phyloP scores from a whole-genome alignment of 371 early-diverging fungal genomes.

The Amoeboradix gromovi region DNA sequence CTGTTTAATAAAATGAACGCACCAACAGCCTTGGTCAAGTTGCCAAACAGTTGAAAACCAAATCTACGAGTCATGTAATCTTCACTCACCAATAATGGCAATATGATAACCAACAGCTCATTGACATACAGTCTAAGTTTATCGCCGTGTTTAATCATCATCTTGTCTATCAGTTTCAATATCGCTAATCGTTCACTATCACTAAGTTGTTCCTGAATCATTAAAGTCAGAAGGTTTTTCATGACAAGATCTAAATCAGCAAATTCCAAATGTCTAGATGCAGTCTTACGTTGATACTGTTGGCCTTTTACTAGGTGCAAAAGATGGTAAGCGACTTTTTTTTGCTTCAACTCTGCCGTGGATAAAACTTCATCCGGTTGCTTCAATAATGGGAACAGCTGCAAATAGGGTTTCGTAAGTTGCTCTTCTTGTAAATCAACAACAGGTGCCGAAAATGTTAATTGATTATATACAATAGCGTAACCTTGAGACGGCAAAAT shows the following conservation, averaged over 20 bases:
- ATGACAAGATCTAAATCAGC: not conserved
- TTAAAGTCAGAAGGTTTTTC: not conserved
- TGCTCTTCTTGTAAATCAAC: not conserved
- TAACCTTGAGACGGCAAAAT: slow-evolving; percentile 1
- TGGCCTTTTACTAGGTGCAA: not conserved
- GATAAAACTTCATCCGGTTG: not conserved
- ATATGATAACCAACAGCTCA: slow-evolving; percentile 87
- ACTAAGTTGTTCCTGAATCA: not conserved
- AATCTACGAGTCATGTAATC: slow-evolving; percentile 90
- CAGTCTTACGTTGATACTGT: not conserved
- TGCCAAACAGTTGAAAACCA: slow-evolving; percentile 87
- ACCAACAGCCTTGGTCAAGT: slow-evolving; percentile 87
- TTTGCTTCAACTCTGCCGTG: not conserved
- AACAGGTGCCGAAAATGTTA: not conserved
- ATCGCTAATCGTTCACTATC: not conserved
- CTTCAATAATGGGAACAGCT: not conserved
- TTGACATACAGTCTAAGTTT: slow-evolving; percentile 83
- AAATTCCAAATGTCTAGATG: not conserved
- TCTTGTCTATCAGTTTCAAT: slow-evolving; percentile 79
- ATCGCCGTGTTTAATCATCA: slow-evolving; percentile 75
- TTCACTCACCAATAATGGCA: slow-evolving; percentile 81
- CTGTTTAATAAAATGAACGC: slow-evolving; percentile 89
- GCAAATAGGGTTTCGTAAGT: not conserved
- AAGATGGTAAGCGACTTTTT: not conserved
- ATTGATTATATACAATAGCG: not conserved